These are phyloP conservation scores for Prototheca wickerhamii DNA, from an alignment of 163 green algal genomes.

Conservation along the genomic window DNA sequence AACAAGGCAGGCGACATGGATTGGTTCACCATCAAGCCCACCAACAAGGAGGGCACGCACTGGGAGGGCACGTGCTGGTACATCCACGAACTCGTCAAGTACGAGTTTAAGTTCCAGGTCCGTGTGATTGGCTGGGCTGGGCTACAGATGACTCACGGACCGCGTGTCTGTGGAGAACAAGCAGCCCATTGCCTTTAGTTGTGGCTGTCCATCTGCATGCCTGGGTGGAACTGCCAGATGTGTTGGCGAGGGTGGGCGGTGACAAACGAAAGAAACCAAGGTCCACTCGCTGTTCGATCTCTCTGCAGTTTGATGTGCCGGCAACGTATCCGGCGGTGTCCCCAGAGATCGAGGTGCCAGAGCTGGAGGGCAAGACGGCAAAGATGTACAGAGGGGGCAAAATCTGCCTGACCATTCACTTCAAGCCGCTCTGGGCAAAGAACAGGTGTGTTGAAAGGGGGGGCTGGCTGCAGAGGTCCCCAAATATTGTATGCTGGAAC, in stretches of 20 bases:
- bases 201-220: too few relatives aligned
- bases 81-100: constrained; percentile 89
- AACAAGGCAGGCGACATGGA: constrained; percentile 90
- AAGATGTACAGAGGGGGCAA: constrained; percentile 98
- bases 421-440: constrained; percentile 96
- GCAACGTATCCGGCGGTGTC: constrained; percentile 84
- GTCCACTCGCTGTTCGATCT: too few relatives aligned
- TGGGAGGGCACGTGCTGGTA: constrained; percentile 91
- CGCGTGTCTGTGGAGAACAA: too few relatives aligned
- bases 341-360: constrained; percentile 90
- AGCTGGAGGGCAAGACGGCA: constrained; percentile 92
- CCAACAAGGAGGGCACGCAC: constrained; percentile 51
- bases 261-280: too few relatives aligned
- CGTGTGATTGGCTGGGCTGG: background rate
- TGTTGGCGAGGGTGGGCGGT: too few relatives aligned
- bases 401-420: constrained; percentile 97
- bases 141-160: too few relatives aligned
- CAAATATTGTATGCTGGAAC: too few relatives aligned
- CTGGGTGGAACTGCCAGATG: too few relatives aligned
- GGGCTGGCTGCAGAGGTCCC: too few relatives aligned
- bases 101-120: constrained; percentile 90
- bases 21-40: constrained; percentile 88
- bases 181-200: too few relatives aligned
- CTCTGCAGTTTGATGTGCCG: constrained; percentile 92
- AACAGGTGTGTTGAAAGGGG: too few relatives aligned